A percentile compares a stretch with the other conserved stretches of the same genome.
These are phyloP conservation scores for Beta macrorhiza DNA, from an alignment of 179 eudicot species.

Conservation along the genomic window DNA sequence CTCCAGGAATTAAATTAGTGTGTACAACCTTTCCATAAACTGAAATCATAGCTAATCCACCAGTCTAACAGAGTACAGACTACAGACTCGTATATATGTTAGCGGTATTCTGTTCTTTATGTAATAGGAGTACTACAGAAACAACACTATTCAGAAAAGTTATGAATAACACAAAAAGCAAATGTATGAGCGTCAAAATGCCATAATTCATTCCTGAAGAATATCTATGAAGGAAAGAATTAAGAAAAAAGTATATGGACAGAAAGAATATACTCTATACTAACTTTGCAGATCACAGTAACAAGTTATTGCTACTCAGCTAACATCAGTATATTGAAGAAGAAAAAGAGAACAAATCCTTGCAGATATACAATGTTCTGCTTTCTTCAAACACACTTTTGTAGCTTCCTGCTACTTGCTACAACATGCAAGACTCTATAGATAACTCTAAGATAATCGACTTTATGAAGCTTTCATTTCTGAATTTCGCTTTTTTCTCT, in stretches of 20 bases:
- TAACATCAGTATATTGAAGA: conserved; percentile 14
- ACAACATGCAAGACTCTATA: conserved; percentile 24
- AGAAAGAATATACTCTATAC: background rate
- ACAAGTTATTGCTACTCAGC: conserved; percentile 4
- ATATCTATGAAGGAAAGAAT: too few relatives aligned
- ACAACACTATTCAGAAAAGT: background rate
- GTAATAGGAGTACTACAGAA: too few relatives aligned
- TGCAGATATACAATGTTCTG: conserved; percentile 12
- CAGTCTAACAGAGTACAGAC: background rate
- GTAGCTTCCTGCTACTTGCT: conserved; percentile 13
- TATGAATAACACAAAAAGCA: background rate
- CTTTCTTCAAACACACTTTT: conserved; percentile 9
- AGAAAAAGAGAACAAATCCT: background rate
- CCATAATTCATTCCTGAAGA: background rate
- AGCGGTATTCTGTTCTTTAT: background rate
- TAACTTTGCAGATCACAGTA: background rate
- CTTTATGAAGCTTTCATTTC: background rate
- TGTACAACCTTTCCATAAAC: background rate
- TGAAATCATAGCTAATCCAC: background rate
- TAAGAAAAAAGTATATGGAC: background rate
- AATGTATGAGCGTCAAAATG: background rate
- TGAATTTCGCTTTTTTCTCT: background rate
- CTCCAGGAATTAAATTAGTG: background rate
- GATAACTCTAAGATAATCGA: too few relatives aligned
- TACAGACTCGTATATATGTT: background rate